Conservation (phyloP, 495 filamentous ascomycete species). For the Rhypophila decipiens region DNA sequence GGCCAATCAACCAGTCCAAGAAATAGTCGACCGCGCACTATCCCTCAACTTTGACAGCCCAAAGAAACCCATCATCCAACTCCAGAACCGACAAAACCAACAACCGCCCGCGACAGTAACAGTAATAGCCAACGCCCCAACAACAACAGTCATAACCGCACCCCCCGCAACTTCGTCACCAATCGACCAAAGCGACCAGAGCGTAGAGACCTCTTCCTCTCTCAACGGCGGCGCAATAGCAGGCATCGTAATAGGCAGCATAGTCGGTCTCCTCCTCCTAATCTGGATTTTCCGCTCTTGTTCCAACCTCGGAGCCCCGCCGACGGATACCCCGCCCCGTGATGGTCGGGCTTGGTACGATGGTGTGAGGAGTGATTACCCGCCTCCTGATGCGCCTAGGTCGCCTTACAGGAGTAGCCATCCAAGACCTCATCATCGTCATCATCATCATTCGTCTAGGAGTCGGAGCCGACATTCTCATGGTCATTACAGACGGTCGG, state of each 20-base stretch:
- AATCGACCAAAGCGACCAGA: no score
- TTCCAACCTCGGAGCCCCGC: conserved; percentile 30
- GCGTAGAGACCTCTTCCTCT: no score
- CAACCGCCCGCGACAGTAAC: conserved; percentile 3
- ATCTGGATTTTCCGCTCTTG: conserved; percentile 46
- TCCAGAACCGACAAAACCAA: no score
- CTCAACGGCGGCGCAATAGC: conserved; percentile 51
- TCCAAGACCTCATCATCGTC: no score
- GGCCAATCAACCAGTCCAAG: no score
- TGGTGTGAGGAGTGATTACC: conserved; percentile 17
- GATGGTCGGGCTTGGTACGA: conserved; percentile 20
- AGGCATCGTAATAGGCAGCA: conserved; percentile 54
- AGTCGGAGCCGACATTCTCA: background rate
- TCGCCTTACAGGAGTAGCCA: no score
- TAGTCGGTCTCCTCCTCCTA: conserved; percentile 48
- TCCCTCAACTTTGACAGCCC: no score
- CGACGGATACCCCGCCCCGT: conserved; percentile 5
- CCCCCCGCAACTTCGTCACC: conserved; percentile 9
- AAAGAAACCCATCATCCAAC: no score
- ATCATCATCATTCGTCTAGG: background rate
- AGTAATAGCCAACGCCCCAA: conserved; percentile 8
- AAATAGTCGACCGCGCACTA: no score
- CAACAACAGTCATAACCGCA: conserved; percentile 6
- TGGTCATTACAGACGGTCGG: background rate
- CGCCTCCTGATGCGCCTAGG: background rate